Evolutionary conservation across 2,329 filamentous ascomycete species (phyloP), one percentile per base, ranked within the genome.

Genomic region (Graphilbum sp.): DNA sequence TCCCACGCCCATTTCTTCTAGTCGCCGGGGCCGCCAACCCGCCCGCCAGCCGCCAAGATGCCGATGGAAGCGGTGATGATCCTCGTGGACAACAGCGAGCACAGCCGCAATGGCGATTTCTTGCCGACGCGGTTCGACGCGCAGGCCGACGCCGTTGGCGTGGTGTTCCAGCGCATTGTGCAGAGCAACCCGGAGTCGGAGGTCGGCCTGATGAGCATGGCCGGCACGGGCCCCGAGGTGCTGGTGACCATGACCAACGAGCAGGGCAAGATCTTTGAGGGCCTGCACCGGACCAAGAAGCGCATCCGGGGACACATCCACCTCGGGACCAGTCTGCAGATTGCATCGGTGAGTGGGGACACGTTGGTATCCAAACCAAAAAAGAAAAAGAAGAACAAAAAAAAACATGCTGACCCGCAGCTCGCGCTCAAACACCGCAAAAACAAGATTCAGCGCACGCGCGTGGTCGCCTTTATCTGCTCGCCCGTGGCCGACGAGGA

Each of bases 41-140:
- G n/a, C n/a, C n/a, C n/a, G 25, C 34, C 40, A 27, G 10, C 31
- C 18, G 27, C 27, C 75, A 87, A 70, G 55, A 98, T 98, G 90
- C 83, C 79, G 63, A 79, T 98, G 62, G 90, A 98, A 77, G 92
- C 90, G 66, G 92, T 93, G 46, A 96, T 98, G 87, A 84, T 98
- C 61, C 79, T 96, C 71, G 85, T 96, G 54, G 90, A 98, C 72
- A 98, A 96, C 71, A 95, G 87, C 67, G 90, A 98, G 67, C 87
- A 82, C 66, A 93, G 85, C 67, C 78, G 90, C 57, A 98, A 98
- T 63, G 90, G 92, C 56, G 90, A 98, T 60, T 72, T 69, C 59
- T 81, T 83, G 54, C 88, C 90, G 42, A 92, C 87, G 49, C 77
- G 90, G 61, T 98, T 87, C 70, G 86, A 95, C 63, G 86, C 90